Percentiles rank a stretch among this genome's conserved stretches.
These are phyloP conservation scores for Rugonectria rugulosa DNA, from an alignment of 2,329 filamentous ascomycete genomes.

Conservation along the genomic window DNA sequence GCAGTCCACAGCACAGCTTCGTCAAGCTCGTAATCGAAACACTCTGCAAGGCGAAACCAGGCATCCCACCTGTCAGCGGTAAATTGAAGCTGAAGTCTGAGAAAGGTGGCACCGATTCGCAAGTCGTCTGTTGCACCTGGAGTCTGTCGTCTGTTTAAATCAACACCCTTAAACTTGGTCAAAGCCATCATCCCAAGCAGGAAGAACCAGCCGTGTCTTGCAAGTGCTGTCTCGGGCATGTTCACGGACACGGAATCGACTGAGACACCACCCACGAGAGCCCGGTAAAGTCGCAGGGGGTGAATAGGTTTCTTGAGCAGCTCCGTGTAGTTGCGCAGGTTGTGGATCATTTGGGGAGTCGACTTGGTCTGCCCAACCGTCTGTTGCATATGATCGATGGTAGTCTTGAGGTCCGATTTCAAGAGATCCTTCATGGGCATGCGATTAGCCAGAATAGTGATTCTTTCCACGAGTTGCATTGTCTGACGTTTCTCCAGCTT, in stretches of 20 bases:
- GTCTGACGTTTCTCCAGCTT: conserved; percentile 83
- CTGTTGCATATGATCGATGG: conserved; percentile 92
- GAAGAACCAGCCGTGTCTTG: conserved; percentile 90
- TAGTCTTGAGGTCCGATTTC: conserved; percentile 88
- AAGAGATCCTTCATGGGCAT: conserved; percentile 90
- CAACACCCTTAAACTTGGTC: conserved; percentile 79
- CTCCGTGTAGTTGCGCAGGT: conserved; percentile 81
- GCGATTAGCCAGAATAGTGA: conserved; percentile 80
- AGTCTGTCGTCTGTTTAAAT: conserved; percentile 75
- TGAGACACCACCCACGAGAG: conserved; percentile 79
- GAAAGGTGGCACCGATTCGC: conserved; percentile 80
- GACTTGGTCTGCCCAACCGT: conserved; percentile 82
- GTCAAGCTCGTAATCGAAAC: conserved; percentile 86
- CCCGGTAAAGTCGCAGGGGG: conserved; percentile 79
- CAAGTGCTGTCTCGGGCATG: conserved; percentile 73
- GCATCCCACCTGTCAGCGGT: conserved; percentile 85
- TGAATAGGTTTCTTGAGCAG: conserved; percentile 87
- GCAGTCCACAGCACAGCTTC: conserved; percentile 88
- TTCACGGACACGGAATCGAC: conserved; percentile 76
- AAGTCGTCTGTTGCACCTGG: conserved; percentile 84
- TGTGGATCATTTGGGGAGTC: conserved; percentile 83
- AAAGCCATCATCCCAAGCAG: conserved; percentile 87
- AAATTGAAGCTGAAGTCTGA: conserved; percentile 83
- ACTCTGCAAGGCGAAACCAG: conserved; percentile 88
- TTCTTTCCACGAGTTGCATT: conserved; percentile 81